These are phyloP conservation scores for Fusarium sp. DNA, from an alignment of 2,329 filamentous ascomycete species.

Conservation along the genomic window DNA sequence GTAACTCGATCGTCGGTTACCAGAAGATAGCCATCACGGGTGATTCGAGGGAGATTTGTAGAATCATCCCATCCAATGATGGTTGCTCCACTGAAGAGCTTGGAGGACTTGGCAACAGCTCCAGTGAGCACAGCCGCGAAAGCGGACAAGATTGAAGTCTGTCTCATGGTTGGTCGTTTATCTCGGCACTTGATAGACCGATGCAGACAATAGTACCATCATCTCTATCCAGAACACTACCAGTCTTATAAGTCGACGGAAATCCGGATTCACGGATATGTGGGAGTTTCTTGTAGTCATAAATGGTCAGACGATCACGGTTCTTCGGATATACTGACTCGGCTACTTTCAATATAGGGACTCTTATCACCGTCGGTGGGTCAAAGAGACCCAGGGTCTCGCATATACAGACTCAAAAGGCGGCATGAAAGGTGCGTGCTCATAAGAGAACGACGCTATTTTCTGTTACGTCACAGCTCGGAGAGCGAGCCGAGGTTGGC, in stretches of 20 bases:
- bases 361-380: not conserved
- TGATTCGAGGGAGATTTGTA: not conserved
- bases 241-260: not conserved
- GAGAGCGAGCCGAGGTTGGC: not conserved
- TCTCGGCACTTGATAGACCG: not conserved
- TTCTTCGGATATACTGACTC: not conserved
- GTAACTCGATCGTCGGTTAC: conserved; percentile 14
- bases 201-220: not conserved
- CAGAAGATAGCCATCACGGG: conserved; percentile 9
- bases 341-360: not conserved
- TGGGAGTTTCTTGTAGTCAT: not conserved
- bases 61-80: conserved; percentile 29
- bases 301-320: not conserved
- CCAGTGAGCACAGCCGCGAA: not conserved
- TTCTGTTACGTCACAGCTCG: not conserved
- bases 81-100: conserved; percentile 21
- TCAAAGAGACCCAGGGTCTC: not conserved
- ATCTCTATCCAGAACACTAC: not conserved
- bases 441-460: not conserved
- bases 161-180: not conserved
- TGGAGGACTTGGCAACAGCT: not conserved
- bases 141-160: not conserved
- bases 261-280: not conserved
- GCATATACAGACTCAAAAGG: not conserved
- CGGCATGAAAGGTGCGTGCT: not conserved